These are phyloP conservation scores for Xylariaceae sp. DNA, from an alignment of 2,329 filamentous ascomycete species.

Conservation along the genomic window DNA sequence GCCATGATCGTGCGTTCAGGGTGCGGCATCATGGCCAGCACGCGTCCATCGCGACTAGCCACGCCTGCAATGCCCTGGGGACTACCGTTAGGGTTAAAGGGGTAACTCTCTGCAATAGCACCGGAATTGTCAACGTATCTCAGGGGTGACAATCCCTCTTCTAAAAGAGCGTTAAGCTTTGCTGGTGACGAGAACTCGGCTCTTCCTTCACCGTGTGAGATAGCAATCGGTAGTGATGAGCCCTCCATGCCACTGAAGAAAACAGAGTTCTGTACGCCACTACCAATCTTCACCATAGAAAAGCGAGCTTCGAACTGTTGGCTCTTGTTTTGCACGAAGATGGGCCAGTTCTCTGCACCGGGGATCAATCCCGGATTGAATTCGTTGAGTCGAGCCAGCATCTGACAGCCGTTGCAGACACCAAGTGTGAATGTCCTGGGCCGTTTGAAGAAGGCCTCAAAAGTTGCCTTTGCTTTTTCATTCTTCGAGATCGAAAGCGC, in stretches of 20 bases:
- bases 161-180: constrained; percentile 52
- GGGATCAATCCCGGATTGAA: constrained; percentile 77
- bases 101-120: constrained; percentile 74
- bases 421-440: constrained; percentile 88
- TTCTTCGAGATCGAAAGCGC: constrained; percentile 89
- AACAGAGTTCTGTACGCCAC: constrained; percentile 62
- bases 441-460: constrained; percentile 79
- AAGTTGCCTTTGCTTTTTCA: constrained; percentile 68
- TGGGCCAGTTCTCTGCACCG: constrained; percentile 70
- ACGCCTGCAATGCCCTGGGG: constrained; percentile 74
- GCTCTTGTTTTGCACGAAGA: constrained; percentile 65
- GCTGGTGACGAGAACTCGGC: constrained; percentile 62
- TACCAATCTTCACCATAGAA: constrained; percentile 76
- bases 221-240: constrained; percentile 75
- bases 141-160: constrained; percentile 67
- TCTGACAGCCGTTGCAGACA: constrained; percentile 97
- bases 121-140: constrained; percentile 82
- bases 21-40: constrained; percentile 89
- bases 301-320: constrained; percentile 89
- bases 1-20: constrained; percentile 84
- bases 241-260: constrained; percentile 88
- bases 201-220: constrained; percentile 87
- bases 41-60: constrained; percentile 62
- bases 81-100: constrained; percentile 84
- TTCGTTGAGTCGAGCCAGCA: constrained; percentile 77